Evolutionary conservation across 2,329 filamentous ascomycete genomes (phyloP), one percentile per base, ranked within the genome.

Genomic region (Cercospora zeina): DNA sequence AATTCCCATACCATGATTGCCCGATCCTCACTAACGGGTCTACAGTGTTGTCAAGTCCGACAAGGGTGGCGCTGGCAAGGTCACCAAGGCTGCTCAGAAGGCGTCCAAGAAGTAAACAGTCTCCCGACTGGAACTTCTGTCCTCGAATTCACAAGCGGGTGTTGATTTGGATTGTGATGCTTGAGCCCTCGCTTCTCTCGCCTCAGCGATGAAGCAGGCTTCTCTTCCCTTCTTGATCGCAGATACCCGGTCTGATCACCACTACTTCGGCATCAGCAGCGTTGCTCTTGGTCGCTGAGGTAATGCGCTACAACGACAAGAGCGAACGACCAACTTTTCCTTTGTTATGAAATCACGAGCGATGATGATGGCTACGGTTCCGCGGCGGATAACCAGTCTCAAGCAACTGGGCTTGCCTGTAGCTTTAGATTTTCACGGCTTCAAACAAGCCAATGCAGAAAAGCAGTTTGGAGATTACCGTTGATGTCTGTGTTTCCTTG

Each of bases 21-120:
- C 8, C 27, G 24, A 10, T n/a, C 19, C 16, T 33, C 10, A 16
- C 50, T 45, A 49, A 55, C 42, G 47, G 13, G 55, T 37, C 54
- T 53, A 45, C 51, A 67, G 59, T 65, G 77, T 79, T 63, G 75
- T 62, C 69, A 81, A 80, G 77, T 68, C 73, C 65, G 78, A 80
- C 71, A 81, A 81, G 78, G 73, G 66, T 67, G 59, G 74, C 69
- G 77, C 77, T 49, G 79, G 79, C 64, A 82, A 81, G 77, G 79
- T 82, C 74, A 81, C 79, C 75, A 81, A 81, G 78, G 77, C 74
- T 50, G 73, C 73, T 54, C 62, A 67, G 45, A 77, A 75, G 71
- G 75, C 75, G 19, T 62, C 64, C 71, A 76, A 76, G 74, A 76
- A 77, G 68, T 77, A 76, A 64, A 70, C 58, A 65, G 49, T 50